Percentiles rank a stretch among this genome's conserved stretches.
Evolutionary conservation across 768 basidiomycete genomes (phyloP).

Genomic region (Rickenella mellea): DNA sequence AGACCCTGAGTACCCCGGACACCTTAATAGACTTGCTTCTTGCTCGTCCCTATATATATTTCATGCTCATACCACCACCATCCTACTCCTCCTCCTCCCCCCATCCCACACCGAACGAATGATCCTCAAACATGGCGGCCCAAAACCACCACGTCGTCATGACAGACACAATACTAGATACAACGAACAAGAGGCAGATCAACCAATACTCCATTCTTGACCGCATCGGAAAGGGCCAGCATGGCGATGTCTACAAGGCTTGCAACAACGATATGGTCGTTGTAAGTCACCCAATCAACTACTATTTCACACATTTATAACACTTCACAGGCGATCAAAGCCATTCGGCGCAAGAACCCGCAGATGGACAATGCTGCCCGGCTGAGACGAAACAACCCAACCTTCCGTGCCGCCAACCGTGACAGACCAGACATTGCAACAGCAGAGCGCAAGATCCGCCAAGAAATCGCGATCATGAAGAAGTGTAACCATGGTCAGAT

Average conservation of each 20-base stretch:
- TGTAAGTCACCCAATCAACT: constrained; percentile 36
- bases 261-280: constrained; percentile 35
- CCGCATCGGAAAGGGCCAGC: constrained; percentile 79
- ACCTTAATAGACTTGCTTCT: too few relatives aligned
- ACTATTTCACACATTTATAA: constrained; percentile 1
- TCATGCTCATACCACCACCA: too few relatives aligned
- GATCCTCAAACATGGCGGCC: too few relatives aligned
- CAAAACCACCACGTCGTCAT: constrained; percentile 47
- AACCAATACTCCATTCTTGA: constrained; percentile 81
- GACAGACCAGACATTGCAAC: constrained; percentile 54
- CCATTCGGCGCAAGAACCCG: constrained; percentile 62
- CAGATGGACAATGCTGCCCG: constrained; percentile 54
- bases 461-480: constrained; percentile 99
- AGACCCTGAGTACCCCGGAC: too few relatives aligned
- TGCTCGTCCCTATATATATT: too few relatives aligned
- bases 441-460: constrained; percentile 75
- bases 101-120: constrained; percentile 31
- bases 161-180: constrained; percentile 32
- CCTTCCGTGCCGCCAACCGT: constrained; percentile 1
- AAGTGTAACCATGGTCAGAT: constrained; percentile 87
- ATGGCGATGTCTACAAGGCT: constrained; percentile 82
- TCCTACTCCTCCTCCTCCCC: constrained; percentile 26
- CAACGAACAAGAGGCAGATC: constrained; percentile 37
- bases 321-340: constrained; percentile 62
- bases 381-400: constrained; percentile 27